These are phyloP conservation scores for Xylariaceae sp. DNA, from an alignment of 2,329 filamentous ascomycete species.

Conservation along the genomic window DNA sequence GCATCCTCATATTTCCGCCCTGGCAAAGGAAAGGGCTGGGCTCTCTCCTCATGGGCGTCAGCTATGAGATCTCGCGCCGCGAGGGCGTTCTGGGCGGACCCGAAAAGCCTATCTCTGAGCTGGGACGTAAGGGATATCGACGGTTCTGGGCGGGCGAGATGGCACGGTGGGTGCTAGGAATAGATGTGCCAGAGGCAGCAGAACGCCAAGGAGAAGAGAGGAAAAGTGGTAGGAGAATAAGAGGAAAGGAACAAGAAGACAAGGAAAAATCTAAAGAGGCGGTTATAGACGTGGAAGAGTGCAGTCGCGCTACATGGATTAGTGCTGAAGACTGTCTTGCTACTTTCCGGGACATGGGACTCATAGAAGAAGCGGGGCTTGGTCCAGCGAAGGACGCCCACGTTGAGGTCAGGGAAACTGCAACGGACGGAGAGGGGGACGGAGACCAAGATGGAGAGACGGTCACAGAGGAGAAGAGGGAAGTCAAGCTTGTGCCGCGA, in stretches of 20 bases:
- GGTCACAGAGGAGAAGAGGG: background rate
- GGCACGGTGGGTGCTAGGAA: conserved; percentile 58
- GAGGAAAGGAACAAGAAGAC: conserved; percentile 8
- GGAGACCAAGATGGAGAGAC: conserved; percentile 23
- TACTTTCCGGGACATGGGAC: conserved; percentile 74
- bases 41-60: conserved; percentile 83
- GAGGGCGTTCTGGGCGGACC: conserved; percentile 85
- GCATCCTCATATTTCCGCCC: conserved; percentile 91
- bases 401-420: conserved; percentile 31
- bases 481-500: conserved; percentile 33
- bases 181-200: conserved; percentile 35
- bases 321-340: conserved; percentile 76
- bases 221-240: conserved; percentile 3
- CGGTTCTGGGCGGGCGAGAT: conserved; percentile 86
- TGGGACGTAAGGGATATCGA: conserved; percentile 77
- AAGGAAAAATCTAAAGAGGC: conserved; percentile 10
- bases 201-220: conserved; percentile 1
- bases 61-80: conserved; percentile 83
- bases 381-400: conserved; percentile 5
- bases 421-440: conserved; percentile 16
- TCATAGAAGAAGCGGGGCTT: conserved; percentile 47
- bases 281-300: conserved; percentile 59
- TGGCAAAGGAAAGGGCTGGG: conserved; percentile 91
- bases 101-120: conserved; percentile 85
- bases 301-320: conserved; percentile 79